Conservation (phyloP, 2,329 filamentous ascomycete genomes). For the Fusarium albidum region DNA sequence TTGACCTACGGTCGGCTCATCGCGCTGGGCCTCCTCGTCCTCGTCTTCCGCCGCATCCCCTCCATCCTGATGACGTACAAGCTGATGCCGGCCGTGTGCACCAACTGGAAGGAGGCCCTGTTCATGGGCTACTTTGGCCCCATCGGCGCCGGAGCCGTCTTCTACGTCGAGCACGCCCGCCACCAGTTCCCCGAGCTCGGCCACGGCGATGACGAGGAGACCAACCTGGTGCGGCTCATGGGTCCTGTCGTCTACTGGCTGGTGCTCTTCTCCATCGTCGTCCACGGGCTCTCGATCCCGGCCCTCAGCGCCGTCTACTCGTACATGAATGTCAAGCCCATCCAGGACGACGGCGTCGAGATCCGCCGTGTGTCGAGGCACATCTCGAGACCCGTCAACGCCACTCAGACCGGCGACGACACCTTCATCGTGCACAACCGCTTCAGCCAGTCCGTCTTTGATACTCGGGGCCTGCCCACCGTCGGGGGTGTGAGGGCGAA, state of each 20-base stretch:
- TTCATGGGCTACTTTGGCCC: conserved; percentile 77
- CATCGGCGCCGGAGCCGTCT: conserved; percentile 78
- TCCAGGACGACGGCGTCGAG: conserved; percentile 38
- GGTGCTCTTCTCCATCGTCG: conserved; percentile 38
- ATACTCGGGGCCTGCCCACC: too few species aligned
- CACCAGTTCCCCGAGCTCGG: conserved; percentile 50
- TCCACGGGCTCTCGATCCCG: conserved; percentile 54
- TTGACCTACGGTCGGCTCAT: conserved; percentile 60
- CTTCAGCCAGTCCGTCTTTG: too few species aligned
- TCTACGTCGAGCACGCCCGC: conserved; percentile 67
- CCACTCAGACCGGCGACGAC: too few species aligned
- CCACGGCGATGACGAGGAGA: conserved; percentile 45
- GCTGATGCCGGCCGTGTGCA: conserved; percentile 59
- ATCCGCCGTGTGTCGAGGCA: too few species aligned
- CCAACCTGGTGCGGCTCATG: conserved; percentile 46
- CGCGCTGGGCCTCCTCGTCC: conserved; percentile 58
- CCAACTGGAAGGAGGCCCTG: conserved; percentile 63
- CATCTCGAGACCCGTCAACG: too few species aligned
- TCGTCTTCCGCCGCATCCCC: conserved; percentile 64
- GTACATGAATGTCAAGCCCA: conserved; percentile 45
- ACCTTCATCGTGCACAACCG: too few species aligned
- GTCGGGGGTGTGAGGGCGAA: too few species aligned
- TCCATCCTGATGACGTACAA: conserved; percentile 51
- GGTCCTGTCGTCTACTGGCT: conserved; percentile 52
- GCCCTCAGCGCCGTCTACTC: conserved; percentile 27